Conservation (phyloP, 139 green algal species). For the Micromonas commoda region DNA sequence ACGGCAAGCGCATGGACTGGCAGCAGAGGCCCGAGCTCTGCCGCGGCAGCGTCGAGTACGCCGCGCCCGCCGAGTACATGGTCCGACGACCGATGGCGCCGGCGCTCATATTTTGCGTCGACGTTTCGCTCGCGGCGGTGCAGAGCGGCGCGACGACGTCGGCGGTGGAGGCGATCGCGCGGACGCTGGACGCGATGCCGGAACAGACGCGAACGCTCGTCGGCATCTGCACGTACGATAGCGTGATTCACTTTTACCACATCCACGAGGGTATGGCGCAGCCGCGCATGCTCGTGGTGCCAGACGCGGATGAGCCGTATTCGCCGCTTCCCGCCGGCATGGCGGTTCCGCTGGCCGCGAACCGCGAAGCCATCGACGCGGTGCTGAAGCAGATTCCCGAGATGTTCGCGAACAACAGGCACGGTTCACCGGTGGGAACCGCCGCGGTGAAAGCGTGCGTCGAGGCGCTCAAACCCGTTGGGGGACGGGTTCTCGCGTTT, state of each 20-base stretch:
- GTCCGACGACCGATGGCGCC: constrained; percentile 79
- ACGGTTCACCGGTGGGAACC: no score
- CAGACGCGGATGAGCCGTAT: constrained; percentile 81
- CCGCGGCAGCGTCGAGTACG: constrained; percentile 83
- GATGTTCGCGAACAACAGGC: neutral
- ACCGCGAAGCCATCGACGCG: neutral
- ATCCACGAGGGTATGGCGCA: constrained; percentile 49
- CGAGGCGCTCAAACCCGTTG: constrained; percentile 68
- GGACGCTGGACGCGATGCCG: constrained; percentile 53
- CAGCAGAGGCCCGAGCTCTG: constrained; percentile 77
- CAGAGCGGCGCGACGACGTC: constrained; percentile 49
- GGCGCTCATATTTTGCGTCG: constrained; percentile 79
- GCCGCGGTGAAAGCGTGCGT: constrained; percentile 14
- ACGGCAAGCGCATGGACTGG: constrained; percentile 62
- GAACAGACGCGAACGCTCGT: constrained; percentile 59
- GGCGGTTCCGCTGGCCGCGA: constrained; percentile 61
- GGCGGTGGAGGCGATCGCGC: constrained; percentile 48
- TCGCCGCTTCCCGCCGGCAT: constrained; percentile 75
- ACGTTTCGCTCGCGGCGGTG: constrained; percentile 64
- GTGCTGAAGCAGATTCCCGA: constrained; percentile 16
- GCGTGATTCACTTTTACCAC: constrained; percentile 84
- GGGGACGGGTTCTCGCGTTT: constrained; percentile 92
- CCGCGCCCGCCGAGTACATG: constrained; percentile 81
- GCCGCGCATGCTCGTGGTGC: constrained; percentile 72
- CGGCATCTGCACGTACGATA: constrained; percentile 75